Base-by-base conservation (phyloP, 2,329 filamentous ascomycete species). In the Pseudogymnoascus destructans region DNA sequence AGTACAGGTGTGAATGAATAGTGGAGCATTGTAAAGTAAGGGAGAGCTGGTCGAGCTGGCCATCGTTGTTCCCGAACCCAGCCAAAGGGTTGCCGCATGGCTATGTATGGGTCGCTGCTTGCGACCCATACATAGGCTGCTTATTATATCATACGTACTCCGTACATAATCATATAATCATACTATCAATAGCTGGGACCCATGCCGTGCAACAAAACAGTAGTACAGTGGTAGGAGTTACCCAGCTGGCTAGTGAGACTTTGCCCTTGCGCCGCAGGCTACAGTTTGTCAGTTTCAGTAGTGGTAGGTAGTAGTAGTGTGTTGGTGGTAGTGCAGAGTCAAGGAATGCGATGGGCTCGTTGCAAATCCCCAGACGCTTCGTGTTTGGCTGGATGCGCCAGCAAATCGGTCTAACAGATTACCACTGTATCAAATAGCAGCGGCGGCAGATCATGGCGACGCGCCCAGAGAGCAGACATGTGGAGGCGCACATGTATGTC, bases 341-440 rank as follows among this genome's bases (percentile, higher is more conserved):
- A 27, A 27, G 42, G 42, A 49, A 17, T 49, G 23, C 27, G 21
- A 49, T 27, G 13, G 27, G 23, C 42, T 7, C 23, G n/a, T 27
- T 49, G 9, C 23, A 27, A 27, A 5, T 49, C 23, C 7, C 21
- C 42, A 23, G 42, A 17, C 7, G 23, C 42, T 49, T 23, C 42
- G 42, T 49, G 42, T 49, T 49, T 23, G 42, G 42, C 42, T 49
- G 42, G 42, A 27, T 49, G 42, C 42, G 42, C 42, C 42, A 49
- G 42, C 42, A 49, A 49, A 49, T 49, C 23, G 27, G 27, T 49
- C 42, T 49, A 23, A 49, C 42, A 49, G 42, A 49, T 46, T 27
- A 25, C 42, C 23, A 49, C 42, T 49, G 17, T 49, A 49, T 49
- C 42, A 49, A 49, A 49, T 49, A 49, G 13, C 23, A 49, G 17